A percentile compares a stretch with the other conserved stretches of the same genome.
These are phyloP conservation scores for Dactylonectria estremocensis DNA, from an alignment of 2,329 filamentous ascomycete genomes.

Conservation along the genomic window DNA sequence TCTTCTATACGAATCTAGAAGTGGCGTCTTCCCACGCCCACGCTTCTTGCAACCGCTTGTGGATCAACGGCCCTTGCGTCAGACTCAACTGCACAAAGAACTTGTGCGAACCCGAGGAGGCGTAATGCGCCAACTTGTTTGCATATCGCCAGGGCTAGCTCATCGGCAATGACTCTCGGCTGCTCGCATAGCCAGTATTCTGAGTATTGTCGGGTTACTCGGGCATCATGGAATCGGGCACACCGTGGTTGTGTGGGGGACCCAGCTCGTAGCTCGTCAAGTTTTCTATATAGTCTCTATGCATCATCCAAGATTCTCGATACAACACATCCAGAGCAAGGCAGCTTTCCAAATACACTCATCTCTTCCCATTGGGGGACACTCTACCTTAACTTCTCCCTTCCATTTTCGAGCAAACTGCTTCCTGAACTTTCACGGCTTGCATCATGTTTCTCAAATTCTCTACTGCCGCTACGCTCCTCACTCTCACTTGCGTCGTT, in stretches of 20 bases:
- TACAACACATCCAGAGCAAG: background rate
- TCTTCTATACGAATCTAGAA: too few relatives aligned
- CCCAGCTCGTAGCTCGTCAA: background rate
- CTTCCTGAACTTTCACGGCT: background rate
- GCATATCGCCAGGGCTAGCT: background rate
- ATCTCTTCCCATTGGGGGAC: background rate
- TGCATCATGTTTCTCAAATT: conserved; percentile 6
- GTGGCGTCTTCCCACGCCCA: too few relatives aligned
- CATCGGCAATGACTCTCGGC: background rate
- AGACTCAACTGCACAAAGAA: too few relatives aligned
- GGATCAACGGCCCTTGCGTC: too few relatives aligned
- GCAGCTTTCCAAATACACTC: too few relatives aligned
- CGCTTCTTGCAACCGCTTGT: background rate
- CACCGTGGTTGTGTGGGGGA: background rate
- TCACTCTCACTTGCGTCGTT: background rate
- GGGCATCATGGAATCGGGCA: too few relatives aligned
- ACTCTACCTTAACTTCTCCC: background rate
- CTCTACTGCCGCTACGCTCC: background rate
- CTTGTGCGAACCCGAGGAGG: too few relatives aligned
- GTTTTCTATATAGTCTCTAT: background rate
- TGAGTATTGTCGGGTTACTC: too few relatives aligned
- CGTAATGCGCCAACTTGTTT: background rate
- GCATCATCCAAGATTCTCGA: background rate
- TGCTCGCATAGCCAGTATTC: background rate
- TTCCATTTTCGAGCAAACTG: conserved; percentile 1